A percentile compares a stretch with the other conserved stretches of the same genome.
phyloP scores from a whole-genome alignment of 805 yeast species.

The Starmerella gropengiesseri region DNA sequence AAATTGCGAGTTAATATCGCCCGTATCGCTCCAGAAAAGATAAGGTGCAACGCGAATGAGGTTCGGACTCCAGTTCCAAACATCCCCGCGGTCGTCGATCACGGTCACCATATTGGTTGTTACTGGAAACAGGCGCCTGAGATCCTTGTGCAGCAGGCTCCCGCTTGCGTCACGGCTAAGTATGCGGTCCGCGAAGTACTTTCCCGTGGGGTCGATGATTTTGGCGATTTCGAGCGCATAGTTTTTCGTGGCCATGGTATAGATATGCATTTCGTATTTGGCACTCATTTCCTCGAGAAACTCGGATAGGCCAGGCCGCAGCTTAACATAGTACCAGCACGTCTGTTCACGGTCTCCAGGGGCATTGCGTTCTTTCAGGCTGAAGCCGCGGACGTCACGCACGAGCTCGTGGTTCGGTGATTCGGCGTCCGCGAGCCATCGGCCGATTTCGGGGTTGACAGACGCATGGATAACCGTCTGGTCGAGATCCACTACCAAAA shows the following conservation, averaged over 20 bases:
- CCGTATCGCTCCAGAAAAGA: slow-evolving; percentile 92
- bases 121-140: slow-evolving; percentile 83
- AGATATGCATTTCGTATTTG: slow-evolving; percentile 80
- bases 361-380: slow-evolving; percentile 55
- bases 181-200: slow-evolving; percentile 81
- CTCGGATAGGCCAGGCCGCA: slow-evolving; percentile 73
- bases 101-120: slow-evolving; percentile 94
- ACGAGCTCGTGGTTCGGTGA: slow-evolving; percentile 80
- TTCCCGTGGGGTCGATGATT: slow-evolving; percentile 82
- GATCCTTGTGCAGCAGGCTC: slow-evolving; percentile 74
- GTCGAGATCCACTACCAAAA: slow-evolving; percentile 89
- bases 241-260: slow-evolving; percentile 95
- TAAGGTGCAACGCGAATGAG: slow-evolving; percentile 88
- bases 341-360: slow-evolving; percentile 30
- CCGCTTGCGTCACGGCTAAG: slow-evolving; percentile 93
- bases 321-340: slow-evolving; percentile 86
- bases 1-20: slow-evolving; percentile 89
- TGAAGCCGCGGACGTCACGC: slow-evolving; percentile 67
- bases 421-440: slow-evolving; percentile 79
- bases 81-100: slow-evolving; percentile 96
- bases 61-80: slow-evolving; percentile 95
- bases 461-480: slow-evolving; percentile 97
- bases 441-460: slow-evolving; percentile 93
- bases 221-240: slow-evolving; percentile 84
- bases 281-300: slow-evolving; percentile 56